Evolutionary conservation across 371 early-diverging fungal species (phyloP), one percentile per base, ranked within the genome.

Genomic region (Mortierella polycephala): DNA sequence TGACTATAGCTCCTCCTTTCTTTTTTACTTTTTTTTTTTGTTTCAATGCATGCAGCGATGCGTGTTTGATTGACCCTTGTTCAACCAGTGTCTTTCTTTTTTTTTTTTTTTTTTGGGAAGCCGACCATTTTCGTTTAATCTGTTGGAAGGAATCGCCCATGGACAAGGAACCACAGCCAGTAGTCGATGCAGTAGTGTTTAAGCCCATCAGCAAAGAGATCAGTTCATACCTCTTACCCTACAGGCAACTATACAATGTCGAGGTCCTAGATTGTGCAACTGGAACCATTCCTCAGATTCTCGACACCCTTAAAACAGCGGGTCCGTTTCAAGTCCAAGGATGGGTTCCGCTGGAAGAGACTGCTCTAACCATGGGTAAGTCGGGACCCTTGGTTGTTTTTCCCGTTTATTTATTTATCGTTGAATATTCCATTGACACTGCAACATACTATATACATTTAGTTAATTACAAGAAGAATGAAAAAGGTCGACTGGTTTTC

Each of bases 311-410:
- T 13, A 46, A 54, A 10, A 54, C 42, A 6, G 11, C 53, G 5
- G 71, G 75, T 11, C 75, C 75, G 11, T 70, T 75, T 18, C 55
- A 63, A 23, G 62, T 65, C 37, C 40, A 40, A 20, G 75, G 75
- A 5, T 62, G 51, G 54, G 67, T 75, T 2, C 60, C 55, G 1
- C 37, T 62, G n/a, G 42, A 62, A 11, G 62, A 75, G 7, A 75
- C 69, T 7, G 56, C 53, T 2, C 20, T 45, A 18, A 0, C 53
- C 47, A 49, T 8, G 11, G 65, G 68, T 69, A 74, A 16, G 18
- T 13, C 13, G 5, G 13, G 52, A 5, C 37, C 14, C 14, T 13
- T 39, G 18, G 21, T 44, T 16, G n/a, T 0, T 11, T 23, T 6
- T 2, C 55, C 30, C 18, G 30, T 5, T 16, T 7, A 20, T 5